phyloP scores from a whole-genome alignment of 352 stramenopile species.

The Globisporangium perplexum region DNA sequence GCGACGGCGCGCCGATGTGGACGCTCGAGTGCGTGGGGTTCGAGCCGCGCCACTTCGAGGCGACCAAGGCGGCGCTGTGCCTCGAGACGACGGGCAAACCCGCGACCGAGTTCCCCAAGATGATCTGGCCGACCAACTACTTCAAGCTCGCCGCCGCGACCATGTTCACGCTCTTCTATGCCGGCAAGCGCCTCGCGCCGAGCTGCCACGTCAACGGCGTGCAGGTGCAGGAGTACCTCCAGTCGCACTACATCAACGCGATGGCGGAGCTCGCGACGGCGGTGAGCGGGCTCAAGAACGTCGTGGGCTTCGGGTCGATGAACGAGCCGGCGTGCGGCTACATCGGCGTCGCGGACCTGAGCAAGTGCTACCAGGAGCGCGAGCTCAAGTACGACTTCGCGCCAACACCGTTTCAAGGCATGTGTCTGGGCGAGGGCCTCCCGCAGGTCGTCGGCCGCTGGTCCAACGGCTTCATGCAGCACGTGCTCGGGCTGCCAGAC shows the following conservation, averaged over 20 bases:
- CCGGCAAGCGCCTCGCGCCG: constrained; percentile 65
- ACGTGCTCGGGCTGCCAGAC: constrained; percentile 54
- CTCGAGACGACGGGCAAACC: constrained; percentile 46
- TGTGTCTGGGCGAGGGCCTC: constrained; percentile 67
- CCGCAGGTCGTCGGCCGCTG: constrained; percentile 57
- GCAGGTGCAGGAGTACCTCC: constrained; percentile 82
- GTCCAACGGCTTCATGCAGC: constrained; percentile 71
- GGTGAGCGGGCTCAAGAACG: constrained; percentile 66
- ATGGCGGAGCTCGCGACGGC: constrained; percentile 58
- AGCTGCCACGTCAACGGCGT: constrained; percentile 61
- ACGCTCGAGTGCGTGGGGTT: constrained; percentile 80
- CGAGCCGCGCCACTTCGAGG: constrained; percentile 64
- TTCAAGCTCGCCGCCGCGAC: constrained; percentile 86
- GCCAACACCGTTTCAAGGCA: constrained; percentile 78
- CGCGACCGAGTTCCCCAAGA: constrained; percentile 65
- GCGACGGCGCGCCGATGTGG: constrained; percentile 87
- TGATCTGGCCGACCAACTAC: constrained; percentile 92
- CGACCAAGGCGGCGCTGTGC: constrained; percentile 70
- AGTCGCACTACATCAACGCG: constrained; percentile 82
- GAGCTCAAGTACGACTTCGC: constrained; percentile 71
- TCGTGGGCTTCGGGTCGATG: constrained; percentile 90
- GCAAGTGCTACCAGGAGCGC: constrained; percentile 38
- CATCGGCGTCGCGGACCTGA: constrained; percentile 58
- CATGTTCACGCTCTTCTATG: constrained; percentile 92
- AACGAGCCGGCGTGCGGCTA: constrained; percentile 86